Percentiles rank a stretch among this genome's conserved stretches.
Evolutionary conservation across 1,284 basidiomycete species (phyloP).

Genomic region (Amylostereum areolatum): DNA sequence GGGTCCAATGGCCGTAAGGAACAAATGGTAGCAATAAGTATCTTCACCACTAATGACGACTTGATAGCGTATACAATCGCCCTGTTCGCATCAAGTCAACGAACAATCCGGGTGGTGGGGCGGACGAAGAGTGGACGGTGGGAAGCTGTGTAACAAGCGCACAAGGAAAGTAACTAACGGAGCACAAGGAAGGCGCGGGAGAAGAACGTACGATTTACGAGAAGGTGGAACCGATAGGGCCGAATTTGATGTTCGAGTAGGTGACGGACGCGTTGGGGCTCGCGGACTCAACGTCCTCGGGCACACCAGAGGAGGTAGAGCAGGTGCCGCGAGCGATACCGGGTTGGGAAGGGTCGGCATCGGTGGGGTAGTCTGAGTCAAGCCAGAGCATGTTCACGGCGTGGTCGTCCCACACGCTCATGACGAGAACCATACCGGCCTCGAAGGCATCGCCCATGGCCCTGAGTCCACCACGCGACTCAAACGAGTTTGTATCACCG

Average conservation of each 20-base stretch:
- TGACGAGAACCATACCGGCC: conserved; percentile 46
- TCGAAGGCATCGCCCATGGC: conserved; percentile 38
- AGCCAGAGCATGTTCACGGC: conserved; percentile 55
- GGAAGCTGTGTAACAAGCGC: no score
- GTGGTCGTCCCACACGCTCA: conserved; percentile 55
- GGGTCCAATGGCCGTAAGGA: no score
- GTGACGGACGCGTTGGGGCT: conserved; percentile 36
- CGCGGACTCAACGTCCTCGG: conserved; percentile 37
- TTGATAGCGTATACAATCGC: no score
- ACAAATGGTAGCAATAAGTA: no score
- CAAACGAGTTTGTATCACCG: conserved; percentile 30
- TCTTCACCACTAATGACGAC: no score
- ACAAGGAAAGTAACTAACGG: no score
- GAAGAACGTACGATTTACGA: background rate
- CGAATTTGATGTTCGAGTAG: conserved; percentile 55
- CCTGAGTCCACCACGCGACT: conserved; percentile 27
- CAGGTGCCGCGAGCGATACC: conserved; percentile 52
- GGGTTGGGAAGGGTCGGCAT: conserved; percentile 31
- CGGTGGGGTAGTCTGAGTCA: conserved; percentile 47
- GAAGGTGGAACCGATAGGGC: conserved; percentile 46
- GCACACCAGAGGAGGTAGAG: conserved; percentile 40
- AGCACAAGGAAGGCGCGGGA: background rate
- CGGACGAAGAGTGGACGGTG: no score
- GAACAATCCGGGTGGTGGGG: no score
- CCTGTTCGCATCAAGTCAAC: no score